Conservation (phyloP, 2,329 filamentous ascomycete genomes). For the Nothophoma quercina region DNA sequence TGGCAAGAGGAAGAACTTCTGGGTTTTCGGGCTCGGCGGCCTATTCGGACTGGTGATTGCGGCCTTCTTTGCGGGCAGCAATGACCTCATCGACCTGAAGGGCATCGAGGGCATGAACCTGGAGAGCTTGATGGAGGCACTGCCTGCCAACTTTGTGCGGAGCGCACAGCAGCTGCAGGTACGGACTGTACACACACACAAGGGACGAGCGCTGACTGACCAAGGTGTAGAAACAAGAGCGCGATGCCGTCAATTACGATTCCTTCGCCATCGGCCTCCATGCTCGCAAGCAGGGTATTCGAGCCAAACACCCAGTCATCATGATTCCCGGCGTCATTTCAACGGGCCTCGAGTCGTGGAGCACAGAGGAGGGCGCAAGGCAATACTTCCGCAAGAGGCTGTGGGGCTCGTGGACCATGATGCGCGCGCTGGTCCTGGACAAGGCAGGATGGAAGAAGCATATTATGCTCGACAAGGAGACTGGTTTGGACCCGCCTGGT, state of each 20-base stretch:
- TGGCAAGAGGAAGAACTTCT: conserved; percentile 75
- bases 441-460: conserved; percentile 95
- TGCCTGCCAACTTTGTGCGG: conserved; percentile 83
- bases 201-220: conserved; percentile 31
- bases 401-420: conserved; percentile 99
- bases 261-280: conserved; percentile 91
- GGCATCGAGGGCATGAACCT: conserved; percentile 75
- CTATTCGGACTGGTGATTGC: conserved; percentile 90
- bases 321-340: conserved; percentile 99
- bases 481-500: conserved; percentile 87
- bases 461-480: conserved; percentile 93
- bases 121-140: conserved; percentile 83
- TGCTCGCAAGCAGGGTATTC: conserved; percentile 79
- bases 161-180: conserved; percentile 88
- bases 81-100: conserved; percentile 88
- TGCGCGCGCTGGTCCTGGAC: conserved; percentile 90
- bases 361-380: conserved; percentile 81
- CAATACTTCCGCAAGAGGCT: conserved; percentile 93
- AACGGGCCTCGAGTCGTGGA: conserved; percentile 95
- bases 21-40: conserved; percentile 87
- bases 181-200: conserved; percentile 39
- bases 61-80: conserved; percentile 86
- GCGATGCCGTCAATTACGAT: conserved; percentile 89
- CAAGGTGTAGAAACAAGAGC: conserved; percentile 74
- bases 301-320: conserved; percentile 85